Evolutionary conservation across 495 filamentous ascomycete genomes (phyloP), one percentile per base, ranked within the genome.

Genomic region (Tuber aestivum): DNA sequence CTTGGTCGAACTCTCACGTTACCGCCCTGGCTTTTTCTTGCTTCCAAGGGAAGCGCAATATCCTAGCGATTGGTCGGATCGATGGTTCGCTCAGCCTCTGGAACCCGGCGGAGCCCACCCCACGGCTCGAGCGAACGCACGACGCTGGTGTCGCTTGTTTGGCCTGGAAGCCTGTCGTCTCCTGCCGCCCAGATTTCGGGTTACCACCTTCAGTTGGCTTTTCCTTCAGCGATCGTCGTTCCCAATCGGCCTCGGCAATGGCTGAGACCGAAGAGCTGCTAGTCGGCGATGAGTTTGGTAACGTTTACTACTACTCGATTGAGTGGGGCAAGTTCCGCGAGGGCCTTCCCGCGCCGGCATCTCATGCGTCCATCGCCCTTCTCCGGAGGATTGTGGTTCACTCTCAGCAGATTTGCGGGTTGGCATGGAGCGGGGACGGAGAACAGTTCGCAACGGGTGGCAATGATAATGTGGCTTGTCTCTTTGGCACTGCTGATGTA

Each of bases 21-120:
- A 97, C 93, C 6, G 94, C 93, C 35, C 81, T 98, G 10, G 90
- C 92, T 0, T 98, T 98, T 82, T 97, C 95, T 14, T 97, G 94
- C 0, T 84, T 89, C 2, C 86, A 90, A 83, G 94, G 94, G 6
- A 85, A 87, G 45, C 91, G 91, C 79, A 89, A 90, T 61, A 97
- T 99, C 75, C 87, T 99, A 70, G 95, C 94, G 0, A 91, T 93
- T 76, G 94, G 93, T 20, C 89, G 94, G 70, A 92, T 91, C 44
- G 89, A 92, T 81, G 92, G 86, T 4, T 84, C 83, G 35, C 83
- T 90, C 32, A 86, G 84, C 23, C 83, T 91, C 27, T 93, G 90
- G 91, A 88, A 88, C 78, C 86, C 87, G 27, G 79, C 84, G 50
- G 89, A 91, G 69, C 77, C 83, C 20, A 85, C 88, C 32, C 88